Conservation (phyloP, 179 eudicot species). For the Silene coronaria region DNA sequence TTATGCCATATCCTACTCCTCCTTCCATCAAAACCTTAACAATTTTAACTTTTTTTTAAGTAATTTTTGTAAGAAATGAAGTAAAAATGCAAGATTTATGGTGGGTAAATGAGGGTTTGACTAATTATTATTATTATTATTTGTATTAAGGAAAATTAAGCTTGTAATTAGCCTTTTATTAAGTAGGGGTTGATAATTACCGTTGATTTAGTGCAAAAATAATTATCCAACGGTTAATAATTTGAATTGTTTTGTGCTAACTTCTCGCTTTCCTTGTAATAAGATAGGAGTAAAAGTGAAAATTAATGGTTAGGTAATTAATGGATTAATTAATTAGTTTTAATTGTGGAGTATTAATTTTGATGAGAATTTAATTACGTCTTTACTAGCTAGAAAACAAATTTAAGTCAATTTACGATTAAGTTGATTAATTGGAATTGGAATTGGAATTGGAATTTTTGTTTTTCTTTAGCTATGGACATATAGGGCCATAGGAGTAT, state of each 20-base stretch:
- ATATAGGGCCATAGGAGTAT: too few relatives aligned
- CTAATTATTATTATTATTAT: background rate
- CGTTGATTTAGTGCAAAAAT: background rate
- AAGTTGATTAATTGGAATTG: too few relatives aligned
- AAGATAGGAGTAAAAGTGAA: background rate
- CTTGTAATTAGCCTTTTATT: conserved; percentile 19
- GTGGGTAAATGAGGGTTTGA: conserved; percentile 14
- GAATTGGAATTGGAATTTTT: too few relatives aligned
- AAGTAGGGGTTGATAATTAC: background rate
- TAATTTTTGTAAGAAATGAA: background rate
- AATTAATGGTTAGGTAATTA: conserved; percentile 19
- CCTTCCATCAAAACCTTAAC: conserved; percentile 19
- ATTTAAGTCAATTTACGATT: too few relatives aligned
- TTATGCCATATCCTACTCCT: conserved; percentile 10
- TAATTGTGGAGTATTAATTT: conserved; percentile 18
- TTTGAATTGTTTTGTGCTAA: background rate
- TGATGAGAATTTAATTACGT: background rate
- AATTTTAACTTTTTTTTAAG: background rate
- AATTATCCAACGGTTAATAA: background rate
- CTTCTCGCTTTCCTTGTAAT: conserved; percentile 20
- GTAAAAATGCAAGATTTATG: conserved; percentile 24
- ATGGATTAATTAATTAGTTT: conserved; percentile 9
- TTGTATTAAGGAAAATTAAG: background rate
- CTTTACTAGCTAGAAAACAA: conserved; percentile 7
- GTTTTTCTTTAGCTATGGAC: too few relatives aligned